These are phyloP conservation scores for Hippophae gyantsensis DNA, from an alignment of 306 rosid genomes.

Conservation along the genomic window DNA sequence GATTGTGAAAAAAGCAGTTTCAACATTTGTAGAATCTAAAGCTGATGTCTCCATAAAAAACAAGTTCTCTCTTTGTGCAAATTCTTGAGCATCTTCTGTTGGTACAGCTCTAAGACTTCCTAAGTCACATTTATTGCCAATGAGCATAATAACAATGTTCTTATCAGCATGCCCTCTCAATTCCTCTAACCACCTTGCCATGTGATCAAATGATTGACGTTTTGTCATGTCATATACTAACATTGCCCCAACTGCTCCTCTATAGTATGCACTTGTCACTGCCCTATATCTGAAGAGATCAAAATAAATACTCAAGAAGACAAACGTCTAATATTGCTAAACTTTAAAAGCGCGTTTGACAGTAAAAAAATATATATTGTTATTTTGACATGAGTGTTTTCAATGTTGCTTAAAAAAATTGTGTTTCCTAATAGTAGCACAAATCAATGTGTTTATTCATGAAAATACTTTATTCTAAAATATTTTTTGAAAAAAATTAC, in stretches of 20 bases:
- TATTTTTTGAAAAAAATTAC: no score
- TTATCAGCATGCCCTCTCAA: slow-evolving; percentile 72
- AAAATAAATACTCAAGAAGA: neutral
- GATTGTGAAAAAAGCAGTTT: slow-evolving; percentile 67
- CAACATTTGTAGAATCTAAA: slow-evolving; percentile 79
- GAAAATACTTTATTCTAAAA: no score
- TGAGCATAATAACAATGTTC: slow-evolving; percentile 68
- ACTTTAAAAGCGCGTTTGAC: neutral
- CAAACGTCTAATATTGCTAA: neutral
- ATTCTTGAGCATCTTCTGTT: slow-evolving; percentile 82
- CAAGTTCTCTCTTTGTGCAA: slow-evolving; percentile 82
- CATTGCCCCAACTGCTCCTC: slow-evolving; percentile 96
- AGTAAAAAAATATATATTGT: no score
- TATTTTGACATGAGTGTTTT: no score
- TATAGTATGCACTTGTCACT: slow-evolving; percentile 84
- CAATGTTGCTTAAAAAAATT: no score
- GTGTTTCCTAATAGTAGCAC: no score
- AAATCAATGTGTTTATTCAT: no score
- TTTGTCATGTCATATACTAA: slow-evolving; percentile 79
- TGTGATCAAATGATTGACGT: slow-evolving; percentile 84
- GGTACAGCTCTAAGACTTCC: slow-evolving; percentile 78
- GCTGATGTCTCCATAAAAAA: slow-evolving; percentile 97
- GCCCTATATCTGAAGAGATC: slow-evolving; percentile 62
- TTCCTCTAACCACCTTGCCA: slow-evolving; percentile 86
- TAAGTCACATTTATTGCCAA: slow-evolving; percentile 82